Evolutionary conservation across 331 rosid species (phyloP), one percentile per base, ranked within the genome.

Genomic region (Quercus phellos): DNA sequence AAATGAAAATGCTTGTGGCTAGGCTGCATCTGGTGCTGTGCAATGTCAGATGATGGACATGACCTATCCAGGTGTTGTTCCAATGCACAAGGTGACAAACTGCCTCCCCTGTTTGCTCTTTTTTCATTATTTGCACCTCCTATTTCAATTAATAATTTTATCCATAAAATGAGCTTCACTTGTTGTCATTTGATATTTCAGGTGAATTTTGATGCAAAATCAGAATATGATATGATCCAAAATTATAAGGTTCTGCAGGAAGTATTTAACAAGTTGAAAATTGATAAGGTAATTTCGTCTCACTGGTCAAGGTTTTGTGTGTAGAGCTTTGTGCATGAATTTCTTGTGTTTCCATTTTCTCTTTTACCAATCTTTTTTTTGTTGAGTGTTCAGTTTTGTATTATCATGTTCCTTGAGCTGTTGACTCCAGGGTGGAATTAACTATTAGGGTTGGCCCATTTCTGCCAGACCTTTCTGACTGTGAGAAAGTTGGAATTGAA

Each of bases 11-110:
- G 43, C 46, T 81, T 73, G 72, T 86, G 79, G 70, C 50, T 75
- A 95, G 99, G 99, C 98, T 77, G 99, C 99, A 74, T 95, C 99
- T 11, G 99, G 99, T 78, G 99, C 99, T 76, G 99, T 95, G 78
- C 99, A 95, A 85, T 95, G 99, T 81, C 99, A 95, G 87, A 84
- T 93, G 93, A 87, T 95, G 85, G 99, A 95, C 80, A 90, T 91
- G 98, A 95, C 99, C 14, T 90, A 89, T 86, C 97, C 97, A 7
- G 98, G 98, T 79, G 92, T 78, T 67, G 99, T 95, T 83, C 99
- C 99, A 79, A 95, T 95, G 99, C 98, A 93, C 88, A 95, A 95
- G 94, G 99, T 93, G 76, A 81, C 55, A 67, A 53, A 21, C 51
- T 55, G 46, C 35, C 74, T 79, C 74, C 71, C 78, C 66, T 66